Percentiles rank a stretch among this genome's conserved stretches.
phyloP scores from a whole-genome alignment of 768 basidiomycete species.

The Inosperma sp. region DNA sequence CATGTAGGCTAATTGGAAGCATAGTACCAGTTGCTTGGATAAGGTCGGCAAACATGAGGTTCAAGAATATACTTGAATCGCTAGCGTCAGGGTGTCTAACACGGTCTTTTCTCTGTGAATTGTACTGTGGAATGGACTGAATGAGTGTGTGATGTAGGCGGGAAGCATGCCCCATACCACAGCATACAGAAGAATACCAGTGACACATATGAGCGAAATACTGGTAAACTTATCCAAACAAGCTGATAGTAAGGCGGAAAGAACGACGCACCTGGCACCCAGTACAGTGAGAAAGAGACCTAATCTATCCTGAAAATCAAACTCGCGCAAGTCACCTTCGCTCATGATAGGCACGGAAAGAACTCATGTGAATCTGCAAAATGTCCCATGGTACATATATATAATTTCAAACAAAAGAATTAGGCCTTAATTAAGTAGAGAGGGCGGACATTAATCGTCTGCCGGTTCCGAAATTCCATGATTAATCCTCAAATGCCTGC shows the following conservation, averaged over 20 bases:
- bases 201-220: constrained; percentile 12
- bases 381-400: too few relatives aligned
- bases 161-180: constrained; percentile 16
- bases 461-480: too few relatives aligned
- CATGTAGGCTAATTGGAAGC: not conserved
- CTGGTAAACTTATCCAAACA: not conserved
- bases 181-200: constrained; percentile 22
- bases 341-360: too few relatives aligned
- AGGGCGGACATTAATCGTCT: too few relatives aligned
- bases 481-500: too few relatives aligned
- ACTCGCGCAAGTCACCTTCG: not conserved
- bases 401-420: too few relatives aligned
- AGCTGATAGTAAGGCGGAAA: not conserved
- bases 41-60: constrained; percentile 45
- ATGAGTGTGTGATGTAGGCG: not conserved
- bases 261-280: constrained; percentile 16
- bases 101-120: constrained; percentile 16
- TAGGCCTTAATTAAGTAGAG: too few relatives aligned
- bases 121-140: constrained; percentile 8
- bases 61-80: constrained; percentile 41
- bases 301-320: constrained; percentile 23
- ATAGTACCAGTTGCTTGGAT: constrained; percentile 38
- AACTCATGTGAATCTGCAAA: too few relatives aligned
- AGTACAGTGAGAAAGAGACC: constrained; percentile 23
- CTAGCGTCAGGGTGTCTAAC: constrained; percentile 24